Conservation (phyloP, 2,329 filamentous ascomycete genomes). For the Tricladium varicosporioides region DNA sequence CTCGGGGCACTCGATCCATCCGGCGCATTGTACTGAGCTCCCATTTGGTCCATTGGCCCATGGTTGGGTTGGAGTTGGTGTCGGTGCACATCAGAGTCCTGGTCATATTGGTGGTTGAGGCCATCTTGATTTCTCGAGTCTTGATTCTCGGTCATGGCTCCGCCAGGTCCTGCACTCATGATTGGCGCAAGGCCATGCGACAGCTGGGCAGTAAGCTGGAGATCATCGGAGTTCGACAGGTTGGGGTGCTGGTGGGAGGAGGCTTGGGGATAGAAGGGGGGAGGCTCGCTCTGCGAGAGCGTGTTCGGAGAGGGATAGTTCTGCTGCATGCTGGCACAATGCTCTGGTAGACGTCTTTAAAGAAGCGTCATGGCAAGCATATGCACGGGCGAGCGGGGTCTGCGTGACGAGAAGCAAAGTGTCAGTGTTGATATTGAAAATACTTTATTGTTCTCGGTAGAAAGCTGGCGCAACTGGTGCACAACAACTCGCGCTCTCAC, state of each 20-base stretch:
- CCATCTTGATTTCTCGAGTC: constrained; percentile 36
- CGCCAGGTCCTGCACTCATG: constrained; percentile 38
- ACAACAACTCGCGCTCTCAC: not conserved
- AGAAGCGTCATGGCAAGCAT: constrained; percentile 18
- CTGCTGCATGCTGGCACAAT: constrained; percentile 32
- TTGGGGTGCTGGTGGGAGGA: constrained; percentile 27
- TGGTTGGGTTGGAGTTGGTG: constrained; percentile 26
- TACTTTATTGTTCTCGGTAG: constrained; percentile 14
- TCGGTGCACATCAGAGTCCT: constrained; percentile 12
- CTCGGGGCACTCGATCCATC: constrained; percentile 53
- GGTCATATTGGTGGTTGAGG: constrained; percentile 36
- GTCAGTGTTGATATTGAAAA: constrained; percentile 26
- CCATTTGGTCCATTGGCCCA: constrained; percentile 35
- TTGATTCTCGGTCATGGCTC: constrained; percentile 37
- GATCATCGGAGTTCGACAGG: constrained; percentile 40
- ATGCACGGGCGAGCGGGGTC: constrained; percentile 15
- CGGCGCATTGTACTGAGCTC: constrained; percentile 43
- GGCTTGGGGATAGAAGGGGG: constrained; percentile 29
- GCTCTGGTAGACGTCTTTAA: constrained; percentile 17
- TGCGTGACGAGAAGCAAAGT: constrained; percentile 13
- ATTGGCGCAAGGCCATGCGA: constrained; percentile 44
- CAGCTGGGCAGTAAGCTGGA: constrained; percentile 44
- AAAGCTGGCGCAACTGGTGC: constrained; percentile 5
- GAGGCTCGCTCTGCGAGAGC: constrained; percentile 25
- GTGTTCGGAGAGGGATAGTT: constrained; percentile 31